These are phyloP conservation scores for Colletotrichum australisinense DNA, from an alignment of 2,329 filamentous ascomycete genomes.

Conservation along the genomic window DNA sequence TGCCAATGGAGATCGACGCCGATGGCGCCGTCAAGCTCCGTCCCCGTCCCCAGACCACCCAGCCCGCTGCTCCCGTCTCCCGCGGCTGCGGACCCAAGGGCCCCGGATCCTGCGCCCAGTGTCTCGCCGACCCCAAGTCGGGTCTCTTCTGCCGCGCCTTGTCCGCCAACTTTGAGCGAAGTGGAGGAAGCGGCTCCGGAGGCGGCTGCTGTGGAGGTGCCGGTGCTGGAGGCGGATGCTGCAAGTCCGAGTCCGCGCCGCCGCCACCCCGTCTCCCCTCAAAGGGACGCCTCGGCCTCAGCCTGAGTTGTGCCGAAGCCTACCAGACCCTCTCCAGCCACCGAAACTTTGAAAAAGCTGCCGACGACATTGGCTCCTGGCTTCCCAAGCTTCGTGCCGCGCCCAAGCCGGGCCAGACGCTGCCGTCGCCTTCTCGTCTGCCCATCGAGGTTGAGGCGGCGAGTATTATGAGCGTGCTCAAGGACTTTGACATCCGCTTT, in stretches of 20 bases:
- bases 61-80: constrained; percentile 45
- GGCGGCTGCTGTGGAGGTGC: constrained; percentile 70
- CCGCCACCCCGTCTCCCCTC: constrained; percentile 41
- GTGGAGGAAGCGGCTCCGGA: constrained; percentile 45
- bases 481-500: constrained; percentile 83
- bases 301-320: constrained; percentile 79
- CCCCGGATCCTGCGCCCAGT: constrained; percentile 84
- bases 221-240: constrained; percentile 71
- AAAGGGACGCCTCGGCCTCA: constrained; percentile 58
- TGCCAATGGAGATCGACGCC: constrained; percentile 69
- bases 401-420: constrained; percentile 50
- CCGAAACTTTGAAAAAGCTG: constrained; percentile 79
- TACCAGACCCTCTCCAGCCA: constrained; percentile 84
- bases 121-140: constrained; percentile 80
- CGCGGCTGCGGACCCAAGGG: constrained; percentile 72
- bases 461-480: constrained; percentile 87
- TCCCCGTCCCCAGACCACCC: constrained; percentile 39
- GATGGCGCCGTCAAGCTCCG: constrained; percentile 72
- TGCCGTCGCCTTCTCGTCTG: constrained; percentile 49
- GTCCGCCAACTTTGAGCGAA: constrained; percentile 71
- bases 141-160: constrained; percentile 87
- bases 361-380: constrained; percentile 81
- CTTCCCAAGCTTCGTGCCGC: constrained; percentile 77
- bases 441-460: constrained; percentile 85
- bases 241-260: constrained; percentile 59